Conservation (phyloP, 805 yeast genomes). For the Saccharomycopsis fermentans region DNA sequence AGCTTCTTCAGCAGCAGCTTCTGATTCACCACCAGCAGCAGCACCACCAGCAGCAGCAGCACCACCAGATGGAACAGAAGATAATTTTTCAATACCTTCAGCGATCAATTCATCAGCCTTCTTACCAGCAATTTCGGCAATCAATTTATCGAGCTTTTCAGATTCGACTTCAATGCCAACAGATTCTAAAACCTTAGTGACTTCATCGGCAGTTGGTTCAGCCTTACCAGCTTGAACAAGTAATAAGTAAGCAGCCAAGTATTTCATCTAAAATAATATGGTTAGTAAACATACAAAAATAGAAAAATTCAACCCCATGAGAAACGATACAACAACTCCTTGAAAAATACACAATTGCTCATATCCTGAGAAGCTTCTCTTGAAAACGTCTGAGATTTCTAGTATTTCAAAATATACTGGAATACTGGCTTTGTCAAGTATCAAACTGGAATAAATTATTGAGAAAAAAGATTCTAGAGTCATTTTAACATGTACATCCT, state of each 20-base stretch:
- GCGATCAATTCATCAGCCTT: constrained; percentile 63
- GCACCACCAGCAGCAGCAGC: constrained; percentile 57
- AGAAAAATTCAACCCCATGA: too few relatives aligned
- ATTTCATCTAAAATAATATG: constrained; percentile 46
- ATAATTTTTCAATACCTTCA: constrained; percentile 71
- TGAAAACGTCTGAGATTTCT: too few relatives aligned
- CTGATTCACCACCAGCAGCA: constrained; percentile 46
- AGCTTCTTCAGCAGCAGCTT: constrained; percentile 43
- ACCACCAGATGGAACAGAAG: constrained; percentile 78
- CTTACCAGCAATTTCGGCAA: constrained; percentile 73
- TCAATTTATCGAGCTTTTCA: constrained; percentile 59
- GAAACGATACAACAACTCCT: too few relatives aligned
- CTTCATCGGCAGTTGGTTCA: constrained; percentile 70
- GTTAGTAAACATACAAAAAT: neutral
- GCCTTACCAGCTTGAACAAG: constrained; percentile 82
- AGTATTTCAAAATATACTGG: too few relatives aligned
- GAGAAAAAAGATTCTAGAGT: too few relatives aligned
- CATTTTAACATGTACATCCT: too few relatives aligned
- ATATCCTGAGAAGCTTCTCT: too few relatives aligned
- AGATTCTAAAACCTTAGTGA: constrained; percentile 59
- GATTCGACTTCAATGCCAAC: constrained; percentile 78
- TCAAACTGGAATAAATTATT: too few relatives aligned
- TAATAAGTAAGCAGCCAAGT: constrained; percentile 89
- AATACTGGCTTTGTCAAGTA: too few relatives aligned
- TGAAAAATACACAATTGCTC: too few relatives aligned